A percentile compares a stretch with the other conserved stretches of the same genome.
phyloP scores from a whole-genome alignment of 176 grass and related monocot species.

The Bolboschoenus planiculmis region DNA sequence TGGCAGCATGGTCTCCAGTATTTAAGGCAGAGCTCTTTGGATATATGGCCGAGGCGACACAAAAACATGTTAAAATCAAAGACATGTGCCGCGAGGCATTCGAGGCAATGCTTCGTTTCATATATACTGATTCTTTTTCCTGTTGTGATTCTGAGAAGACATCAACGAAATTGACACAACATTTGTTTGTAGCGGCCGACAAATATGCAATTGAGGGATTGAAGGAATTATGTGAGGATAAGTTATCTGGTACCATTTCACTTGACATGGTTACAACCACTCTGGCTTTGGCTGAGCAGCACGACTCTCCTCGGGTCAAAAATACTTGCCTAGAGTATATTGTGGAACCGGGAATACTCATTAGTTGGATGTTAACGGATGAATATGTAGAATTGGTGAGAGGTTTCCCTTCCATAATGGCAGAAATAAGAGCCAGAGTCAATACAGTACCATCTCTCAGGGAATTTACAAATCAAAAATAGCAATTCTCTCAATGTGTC shows the following conservation, averaged over 20 bases:
- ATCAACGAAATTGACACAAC: background rate
- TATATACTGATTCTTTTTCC: background rate
- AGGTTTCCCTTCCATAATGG: background rate
- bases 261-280: background rate
- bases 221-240: background rate
- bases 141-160: background rate
- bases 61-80: background rate
- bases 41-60: background rate
- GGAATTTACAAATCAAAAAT: background rate
- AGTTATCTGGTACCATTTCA: background rate
- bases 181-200: constrained; percentile 10
- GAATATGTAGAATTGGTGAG: background rate
- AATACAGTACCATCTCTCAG: background rate
- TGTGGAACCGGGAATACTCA: background rate
- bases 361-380: background rate
- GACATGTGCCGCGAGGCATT: constrained; percentile 1
- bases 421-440: background rate
- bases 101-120: background rate
- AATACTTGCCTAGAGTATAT: background rate
- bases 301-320: background rate
- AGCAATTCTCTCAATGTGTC: background rate
- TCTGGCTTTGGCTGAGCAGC: background rate
- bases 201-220: constrained; percentile 6
- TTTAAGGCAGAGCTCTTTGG: constrained; percentile 6
- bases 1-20: background rate